Base-by-base conservation (phyloP, 2,329 filamentous ascomycete genomes). In the Fusarium mangiferae region DNA sequence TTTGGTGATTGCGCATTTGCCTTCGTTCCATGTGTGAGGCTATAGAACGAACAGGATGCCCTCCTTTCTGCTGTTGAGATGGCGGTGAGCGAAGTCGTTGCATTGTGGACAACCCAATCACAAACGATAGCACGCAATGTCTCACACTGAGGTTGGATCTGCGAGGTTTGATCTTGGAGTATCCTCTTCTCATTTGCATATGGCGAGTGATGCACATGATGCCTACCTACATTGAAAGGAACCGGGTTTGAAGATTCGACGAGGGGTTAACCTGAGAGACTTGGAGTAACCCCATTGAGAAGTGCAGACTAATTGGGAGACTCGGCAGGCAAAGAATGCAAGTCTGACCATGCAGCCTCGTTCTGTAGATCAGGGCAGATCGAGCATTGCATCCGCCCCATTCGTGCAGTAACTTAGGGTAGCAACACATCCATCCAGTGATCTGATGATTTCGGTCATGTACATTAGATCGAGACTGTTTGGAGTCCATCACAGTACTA, bases 291-390 rank as follows among this genome's bases (percentile, higher is more conserved):
- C 64, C 39, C 38, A 56, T 60, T 15, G 28, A 62, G 55, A 52
- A 35, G 44, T 44, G 59, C 55, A 55, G 42, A 39, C 51, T 54
- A 20, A 54, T 54, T 54, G 51, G 58, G 38, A 60, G 41, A 42
- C 41, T 51, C 58, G 56, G 64, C 63, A 66, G 70, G 52, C 45
- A 57, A 62, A 57, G 48, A 60, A 67, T 71, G 71, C 57, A 72
- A 55, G 61, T 68, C 66, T 71, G 55, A 42, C 68, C 64, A 60
- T 70, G 70, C 67, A 74, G 70, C 60, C 65, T 67, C 58, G 35
- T 56, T 55, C 44, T 62, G 70, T 52, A 65, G 70, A 73, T 74
- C 71, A 68, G 68, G 67, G 54, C 55, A 57, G 63, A 71, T 63
- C 57, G 61, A 46, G 45, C 68, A 72, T 59, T 56, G 63, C 62